Evolutionary conservation across 352 stramenopile species (phyloP).

Genomic region (Phytophthora syringae): DNA sequence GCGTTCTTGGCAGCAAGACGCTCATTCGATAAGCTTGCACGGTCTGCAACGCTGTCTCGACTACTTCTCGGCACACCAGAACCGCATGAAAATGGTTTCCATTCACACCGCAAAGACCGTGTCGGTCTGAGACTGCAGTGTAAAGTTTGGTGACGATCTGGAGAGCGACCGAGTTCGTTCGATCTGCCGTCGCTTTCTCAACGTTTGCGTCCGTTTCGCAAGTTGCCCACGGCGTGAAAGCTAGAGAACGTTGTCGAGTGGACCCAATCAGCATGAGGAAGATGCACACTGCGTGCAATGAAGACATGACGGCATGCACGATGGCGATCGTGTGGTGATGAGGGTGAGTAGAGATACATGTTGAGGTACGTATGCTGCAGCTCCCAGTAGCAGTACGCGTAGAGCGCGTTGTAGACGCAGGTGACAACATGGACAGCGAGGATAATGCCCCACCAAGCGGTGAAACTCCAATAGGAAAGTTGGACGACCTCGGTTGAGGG

Average conservation of each 20-base stretch:
- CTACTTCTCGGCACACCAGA: slow-evolving; percentile 20
- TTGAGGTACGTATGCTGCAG: slow-evolving; percentile 17
- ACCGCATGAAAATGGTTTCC: slow-evolving; percentile 13
- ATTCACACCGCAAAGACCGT: slow-evolving; percentile 22
- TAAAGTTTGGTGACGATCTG: slow-evolving; percentile 20
- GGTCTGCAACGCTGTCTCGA: slow-evolving; percentile 31
- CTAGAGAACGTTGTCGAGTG: slow-evolving; percentile 9
- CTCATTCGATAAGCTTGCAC: slow-evolving; percentile 40
- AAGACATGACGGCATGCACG: slow-evolving; percentile 28
- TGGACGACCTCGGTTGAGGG: slow-evolving; percentile 4
- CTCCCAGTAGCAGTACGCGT: slow-evolving; percentile 20
- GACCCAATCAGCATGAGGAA: slow-evolving; percentile 16
- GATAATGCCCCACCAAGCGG: slow-evolving; percentile 15
- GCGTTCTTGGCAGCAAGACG: slow-evolving; percentile 20
- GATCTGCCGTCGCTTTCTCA: neutral
- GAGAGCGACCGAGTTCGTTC: slow-evolving; percentile 11
- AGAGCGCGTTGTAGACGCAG: slow-evolving; percentile 19
- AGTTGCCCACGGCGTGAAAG: slow-evolving; percentile 18
- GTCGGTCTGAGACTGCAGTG: slow-evolving; percentile 4
- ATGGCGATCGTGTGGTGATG: slow-evolving; percentile 24
- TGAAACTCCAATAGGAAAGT: slow-evolving; percentile 12
- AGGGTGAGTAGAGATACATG: slow-evolving; percentile 3
- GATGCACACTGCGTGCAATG: slow-evolving; percentile 27
- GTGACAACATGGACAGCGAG: slow-evolving; percentile 8
- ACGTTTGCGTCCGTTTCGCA: slow-evolving; percentile 1